Conservation (phyloP, 352 stramenopile species). For the Phytophthora melonis region DNA sequence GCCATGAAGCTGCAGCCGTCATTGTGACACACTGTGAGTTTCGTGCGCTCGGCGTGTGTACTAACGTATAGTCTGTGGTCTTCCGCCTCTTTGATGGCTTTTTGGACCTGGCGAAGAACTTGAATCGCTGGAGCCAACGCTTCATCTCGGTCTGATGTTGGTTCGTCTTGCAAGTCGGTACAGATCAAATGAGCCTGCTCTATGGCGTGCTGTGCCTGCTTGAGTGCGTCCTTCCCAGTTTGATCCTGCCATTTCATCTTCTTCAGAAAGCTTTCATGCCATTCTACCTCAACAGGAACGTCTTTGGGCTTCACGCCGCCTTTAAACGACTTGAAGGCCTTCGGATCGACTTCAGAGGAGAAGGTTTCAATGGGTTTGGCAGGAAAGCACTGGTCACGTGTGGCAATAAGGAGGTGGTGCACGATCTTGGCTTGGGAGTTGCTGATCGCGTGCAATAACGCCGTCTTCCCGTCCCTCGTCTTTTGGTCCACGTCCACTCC, state of each 20-base stretch:
- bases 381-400: slow-evolving; percentile 50
- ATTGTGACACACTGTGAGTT: slow-evolving; percentile 47
- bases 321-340: background rate
- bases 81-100: slow-evolving; percentile 46
- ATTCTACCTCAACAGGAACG: slow-evolving; percentile 43
- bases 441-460: slow-evolving; percentile 68
- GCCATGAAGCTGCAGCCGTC: slow-evolving; percentile 59
- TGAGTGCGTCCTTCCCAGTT: slow-evolving; percentile 43
- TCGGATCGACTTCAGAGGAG: slow-evolving; percentile 12
- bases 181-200: slow-evolving; percentile 26
- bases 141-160: slow-evolving; percentile 29
- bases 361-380: slow-evolving; percentile 39
- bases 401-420: slow-evolving; percentile 59
- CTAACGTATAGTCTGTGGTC: slow-evolving; percentile 65
- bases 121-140: slow-evolving; percentile 10
- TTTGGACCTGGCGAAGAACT: slow-evolving; percentile 53
- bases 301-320: slow-evolving; percentile 4
- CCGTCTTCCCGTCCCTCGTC: slow-evolving; percentile 71
- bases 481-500: slow-evolving; percentile 44
- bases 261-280: slow-evolving; percentile 66
- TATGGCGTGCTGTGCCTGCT: slow-evolving; percentile 35
- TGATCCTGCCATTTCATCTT: slow-evolving; percentile 47
- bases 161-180: slow-evolving; percentile 36
- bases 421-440: slow-evolving; percentile 68
- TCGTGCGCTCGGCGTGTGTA: slow-evolving; percentile 55